Evolutionary conservation across 2,329 filamentous ascomycete species (phyloP), one percentile per base, ranked within the genome.

Genomic region (Phaeoacremonium minimum): DNA sequence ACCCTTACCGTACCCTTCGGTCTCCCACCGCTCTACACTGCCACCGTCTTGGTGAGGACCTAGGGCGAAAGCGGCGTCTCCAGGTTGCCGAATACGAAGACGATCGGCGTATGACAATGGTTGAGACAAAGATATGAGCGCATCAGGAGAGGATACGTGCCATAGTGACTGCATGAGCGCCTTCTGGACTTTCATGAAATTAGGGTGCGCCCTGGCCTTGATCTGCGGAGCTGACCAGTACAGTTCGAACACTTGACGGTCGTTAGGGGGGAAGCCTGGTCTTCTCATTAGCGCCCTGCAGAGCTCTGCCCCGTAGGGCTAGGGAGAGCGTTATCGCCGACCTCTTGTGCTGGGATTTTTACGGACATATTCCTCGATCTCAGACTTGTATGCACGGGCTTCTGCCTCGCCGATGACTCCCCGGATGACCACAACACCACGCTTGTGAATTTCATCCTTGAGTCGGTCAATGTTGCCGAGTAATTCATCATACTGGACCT

Each of bases 1-100:
- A 11, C 81, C 73, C 3, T 53, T 63, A 0, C 81, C 78, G 46
- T 89, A 90, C 2, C 84, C 84, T 1, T 74, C 61, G 18, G 66
- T 67, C 55, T 88, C 84, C 85, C 85, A 89, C 4, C 85, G 71
- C 60, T 89, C 85, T 2, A 87, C 74, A 35, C 80, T 84, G 15
- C 85, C 85, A 12, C 83, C 83, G 48, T 89, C 85, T 2, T 83
- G 67, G 52, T 89, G 85, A 1, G 85, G 83, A 0, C 85, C 85
- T 0, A 88, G 71, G 0, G 84, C 79, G 48, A 89, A 89, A 3
- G 71, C 71, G 1, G 72, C 65, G 52, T 89, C 85, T 4, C 85
- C 85, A 0, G 85, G 85, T 42, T 78, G 73, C 3, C 85, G 71
- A 48, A 89, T 87, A 3, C 83, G 79, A 11, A 87, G 66, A 2